Conservation (phyloP, 2,329 filamentous ascomycete species). For the Exophiala mesophila region DNA sequence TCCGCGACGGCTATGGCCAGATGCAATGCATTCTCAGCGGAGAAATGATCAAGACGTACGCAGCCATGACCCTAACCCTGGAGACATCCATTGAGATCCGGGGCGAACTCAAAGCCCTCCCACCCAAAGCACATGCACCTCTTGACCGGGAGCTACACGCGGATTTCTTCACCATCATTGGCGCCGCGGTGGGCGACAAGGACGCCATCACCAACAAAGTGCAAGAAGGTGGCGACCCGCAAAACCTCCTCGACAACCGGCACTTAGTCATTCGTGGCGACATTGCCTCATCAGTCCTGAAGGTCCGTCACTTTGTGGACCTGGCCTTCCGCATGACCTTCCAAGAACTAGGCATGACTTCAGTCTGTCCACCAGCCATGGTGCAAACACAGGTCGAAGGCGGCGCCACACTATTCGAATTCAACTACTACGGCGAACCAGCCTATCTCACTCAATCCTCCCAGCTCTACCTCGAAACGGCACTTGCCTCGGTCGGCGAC, state of each 20-base stretch:
- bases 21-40: conserved; percentile 81
- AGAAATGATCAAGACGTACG: conserved; percentile 83
- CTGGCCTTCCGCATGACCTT: conserved; percentile 75
- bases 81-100: conserved; percentile 82
- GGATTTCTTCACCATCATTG: conserved; percentile 79
- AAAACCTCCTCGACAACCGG: conserved; percentile 72
- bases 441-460: conserved; percentile 95
- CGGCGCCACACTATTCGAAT: conserved; percentile 82
- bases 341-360: conserved; percentile 69
- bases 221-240: conserved; percentile 62
- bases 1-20: conserved; percentile 76
- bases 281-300: conserved; percentile 76
- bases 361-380: conserved; percentile 83
- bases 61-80: conserved; percentile 76
- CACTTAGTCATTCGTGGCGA: conserved; percentile 84
- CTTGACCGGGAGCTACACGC: conserved; percentile 83
- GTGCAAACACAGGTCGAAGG: conserved; percentile 96
- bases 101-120: conserved; percentile 79
- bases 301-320: conserved; percentile 76
- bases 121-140: conserved; percentile 70
- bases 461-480: conserved; percentile 96
- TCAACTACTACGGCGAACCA: conserved; percentile 82
- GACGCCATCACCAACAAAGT: conserved; percentile 87
- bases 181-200: conserved; percentile 75
- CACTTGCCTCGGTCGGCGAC: conserved; percentile 81